Percentiles rank a stretch among this genome's conserved stretches.
Evolutionary conservation across 2,329 filamentous ascomycete species (phyloP).

Genomic region (Tolypocladium endophyticum): DNA sequence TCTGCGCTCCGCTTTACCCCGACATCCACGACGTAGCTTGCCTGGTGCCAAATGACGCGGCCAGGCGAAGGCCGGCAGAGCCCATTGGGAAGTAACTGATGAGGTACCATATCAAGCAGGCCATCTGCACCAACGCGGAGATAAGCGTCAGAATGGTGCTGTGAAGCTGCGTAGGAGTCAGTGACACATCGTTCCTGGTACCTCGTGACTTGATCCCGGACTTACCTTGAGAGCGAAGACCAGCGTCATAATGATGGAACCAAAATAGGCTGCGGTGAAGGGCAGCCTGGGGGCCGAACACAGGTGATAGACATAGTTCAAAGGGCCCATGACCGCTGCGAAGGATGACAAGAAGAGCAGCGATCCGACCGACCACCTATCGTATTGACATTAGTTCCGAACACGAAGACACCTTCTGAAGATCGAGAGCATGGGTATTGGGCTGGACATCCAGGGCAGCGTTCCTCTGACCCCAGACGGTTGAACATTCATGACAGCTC

Average conservation of each 20-base stretch:
- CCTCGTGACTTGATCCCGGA: conserved; percentile 15
- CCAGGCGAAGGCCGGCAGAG: conserved; percentile 74
- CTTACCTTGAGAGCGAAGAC: conserved; percentile 89
- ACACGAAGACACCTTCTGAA: not conserved
- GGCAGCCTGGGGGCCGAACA: conserved; percentile 75
- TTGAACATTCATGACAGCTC: not conserved
- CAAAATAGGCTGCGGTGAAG: conserved; percentile 92
- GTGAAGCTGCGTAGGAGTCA: conserved; percentile 50
- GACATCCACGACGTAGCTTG: conserved; percentile 83
- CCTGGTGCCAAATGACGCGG: conserved; percentile 74
- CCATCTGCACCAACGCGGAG: conserved; percentile 73
- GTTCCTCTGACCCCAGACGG: not conserved
- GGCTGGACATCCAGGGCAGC: not conserved
- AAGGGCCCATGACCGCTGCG: conserved; percentile 87
- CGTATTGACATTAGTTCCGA: conserved; percentile 14
- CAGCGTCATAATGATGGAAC: conserved; percentile 78
- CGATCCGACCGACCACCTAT: conserved; percentile 91
- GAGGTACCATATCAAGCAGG: conserved; percentile 81
- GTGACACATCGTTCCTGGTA: not conserved
- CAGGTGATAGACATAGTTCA: conserved; percentile 74
- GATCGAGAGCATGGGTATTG: conserved; percentile 1
- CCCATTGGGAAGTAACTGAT: conserved; percentile 99
- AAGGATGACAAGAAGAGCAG: conserved; percentile 84
- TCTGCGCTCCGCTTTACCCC: conserved; percentile 33
- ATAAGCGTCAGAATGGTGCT: conserved; percentile 78